A percentile compares a stretch with the other conserved stretches of the same genome.
Evolutionary conservation across 1,284 basidiomycete species (phyloP).

Genomic region (Ustilago cynodontis): DNA sequence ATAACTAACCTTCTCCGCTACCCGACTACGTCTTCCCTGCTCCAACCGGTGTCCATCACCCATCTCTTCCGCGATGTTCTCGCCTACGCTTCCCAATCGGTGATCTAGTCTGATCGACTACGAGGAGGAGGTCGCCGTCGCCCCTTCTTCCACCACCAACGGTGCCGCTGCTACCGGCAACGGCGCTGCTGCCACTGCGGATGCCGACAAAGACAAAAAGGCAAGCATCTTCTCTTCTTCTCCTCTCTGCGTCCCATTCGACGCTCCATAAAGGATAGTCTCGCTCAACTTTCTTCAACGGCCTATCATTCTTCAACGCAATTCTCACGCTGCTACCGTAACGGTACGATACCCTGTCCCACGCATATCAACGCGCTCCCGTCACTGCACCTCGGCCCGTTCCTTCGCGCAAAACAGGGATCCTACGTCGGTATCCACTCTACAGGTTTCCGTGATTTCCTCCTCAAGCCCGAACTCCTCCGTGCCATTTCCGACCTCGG

Average conservation of each 20-base stretch:
- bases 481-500: conserved; percentile 98
- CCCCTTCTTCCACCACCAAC: conserved; percentile 58
- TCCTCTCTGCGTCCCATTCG: conserved; percentile 2
- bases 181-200: conserved; percentile 52
- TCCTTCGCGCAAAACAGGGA: conserved; percentile 47
- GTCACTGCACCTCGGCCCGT: conserved; percentile 1
- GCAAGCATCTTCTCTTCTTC: conserved; percentile 49
- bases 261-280: not conserved
- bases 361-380: not conserved
- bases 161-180: conserved; percentile 56
- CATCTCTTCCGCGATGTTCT: not conserved
- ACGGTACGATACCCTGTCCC: not conserved
- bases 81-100: not conserved
- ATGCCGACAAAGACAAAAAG: conserved; percentile 68
- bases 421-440: conserved; percentile 70
- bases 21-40: conserved; percentile 1
- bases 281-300: conserved; percentile 6
- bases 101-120: conserved; percentile 69
- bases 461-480: conserved; percentile 95
- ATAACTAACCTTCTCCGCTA: conserved; percentile 13
- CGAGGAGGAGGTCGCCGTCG: conserved; percentile 69
- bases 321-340: not conserved
- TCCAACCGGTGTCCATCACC: too few species aligned
- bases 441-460: conserved; percentile 78
- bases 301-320: too few species aligned